phyloP scores from a whole-genome alignment of 139 green algal species.

The Deuterostichococcus epilithicus region DNA sequence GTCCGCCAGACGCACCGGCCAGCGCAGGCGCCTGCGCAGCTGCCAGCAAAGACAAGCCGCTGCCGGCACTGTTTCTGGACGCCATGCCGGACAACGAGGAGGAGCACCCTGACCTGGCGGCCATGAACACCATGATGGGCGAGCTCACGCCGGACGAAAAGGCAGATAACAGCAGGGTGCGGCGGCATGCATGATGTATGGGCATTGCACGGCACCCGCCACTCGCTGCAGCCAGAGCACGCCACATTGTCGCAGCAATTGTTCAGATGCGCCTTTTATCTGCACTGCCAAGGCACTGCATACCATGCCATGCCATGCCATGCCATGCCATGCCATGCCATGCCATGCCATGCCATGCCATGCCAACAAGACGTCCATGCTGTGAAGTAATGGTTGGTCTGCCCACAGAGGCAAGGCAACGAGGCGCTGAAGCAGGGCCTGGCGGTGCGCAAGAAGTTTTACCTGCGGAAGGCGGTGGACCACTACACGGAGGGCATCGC shows the following conservation, averaged over 20 bases:
- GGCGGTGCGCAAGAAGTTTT: slow-evolving; percentile 67
- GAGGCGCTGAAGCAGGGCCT: slow-evolving; percentile 62
- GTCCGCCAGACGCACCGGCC: too few relatives aligned
- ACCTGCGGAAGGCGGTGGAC: slow-evolving; percentile 66
- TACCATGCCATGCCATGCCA: slow-evolving; percentile 4
- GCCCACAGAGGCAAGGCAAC: slow-evolving; percentile 65
- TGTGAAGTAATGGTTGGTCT: background rate
- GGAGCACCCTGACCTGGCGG: slow-evolving; percentile 53
- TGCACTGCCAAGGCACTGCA: background rate
- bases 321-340: too few relatives aligned
- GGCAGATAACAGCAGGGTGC: slow-evolving; percentile 69
- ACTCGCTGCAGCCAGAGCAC: background rate
- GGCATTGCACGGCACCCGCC: background rate
- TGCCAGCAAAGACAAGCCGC: slow-evolving; percentile 10
- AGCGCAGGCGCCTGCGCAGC: too few relatives aligned
- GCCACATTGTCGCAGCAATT: background rate
- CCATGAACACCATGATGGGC: slow-evolving; percentile 63
- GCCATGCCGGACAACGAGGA: slow-evolving; percentile 52
- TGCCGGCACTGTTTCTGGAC: slow-evolving; percentile 70
- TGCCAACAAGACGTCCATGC: background rate
- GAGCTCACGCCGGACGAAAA: slow-evolving; percentile 69
- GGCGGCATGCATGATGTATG: background rate
- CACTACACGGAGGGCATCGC: slow-evolving; percentile 69
- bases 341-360: background rate
- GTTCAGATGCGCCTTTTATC: background rate